Evolutionary conservation across 345 rosid species (phyloP), one percentile per base, ranked within the genome.

Genomic region (Euphorbia lathyris): DNA sequence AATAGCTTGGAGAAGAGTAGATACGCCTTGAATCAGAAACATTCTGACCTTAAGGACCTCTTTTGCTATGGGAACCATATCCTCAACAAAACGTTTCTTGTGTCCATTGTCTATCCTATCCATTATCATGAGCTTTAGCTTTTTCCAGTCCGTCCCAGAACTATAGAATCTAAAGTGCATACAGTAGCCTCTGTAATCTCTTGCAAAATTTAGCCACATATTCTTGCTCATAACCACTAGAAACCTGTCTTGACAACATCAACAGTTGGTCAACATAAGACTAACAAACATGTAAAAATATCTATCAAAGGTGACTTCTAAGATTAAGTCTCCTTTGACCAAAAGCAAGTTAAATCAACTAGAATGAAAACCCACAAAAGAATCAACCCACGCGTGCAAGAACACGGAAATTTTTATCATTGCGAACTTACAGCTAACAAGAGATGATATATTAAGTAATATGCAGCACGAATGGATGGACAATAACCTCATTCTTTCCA

Each of bases 111-210:
- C 83, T 7, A 94, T 84, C 77, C 97, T 82, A 70, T 81, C 75
- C 19, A 76, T 74, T 74, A 94, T 91, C 93, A 91, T 86, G 4
- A 93, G 92, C 77, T 96, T 51, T 60, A 88, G 72, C 75, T 86
- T 86, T 76, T 83, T 84, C 67, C 86, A 79, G 77, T 88, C 87
- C 45, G 61, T 71, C 67, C 78, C 79, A 0, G 90, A 69, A 75
- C 86, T 80, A 79, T 84, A 91, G 72, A 67, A 76, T 72, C 86
- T 65, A 29, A 63, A 61, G 7, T 61, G 59, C 38, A 25, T 36
- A 29, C 19, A 2, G 65, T 30, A 23, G 34, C 29, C 32, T 55
- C 20, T 29, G 30, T 7, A 27, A 19, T 40, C 63, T 56, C 13
- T 12, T 22, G 19, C 13, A 29, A 64, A 53, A 72, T 64, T 40